Percentiles rank a stretch among this genome's conserved stretches.
phyloP scores from a whole-genome alignment of 2,329 filamentous ascomycete species.

The Fusarium piperis region DNA sequence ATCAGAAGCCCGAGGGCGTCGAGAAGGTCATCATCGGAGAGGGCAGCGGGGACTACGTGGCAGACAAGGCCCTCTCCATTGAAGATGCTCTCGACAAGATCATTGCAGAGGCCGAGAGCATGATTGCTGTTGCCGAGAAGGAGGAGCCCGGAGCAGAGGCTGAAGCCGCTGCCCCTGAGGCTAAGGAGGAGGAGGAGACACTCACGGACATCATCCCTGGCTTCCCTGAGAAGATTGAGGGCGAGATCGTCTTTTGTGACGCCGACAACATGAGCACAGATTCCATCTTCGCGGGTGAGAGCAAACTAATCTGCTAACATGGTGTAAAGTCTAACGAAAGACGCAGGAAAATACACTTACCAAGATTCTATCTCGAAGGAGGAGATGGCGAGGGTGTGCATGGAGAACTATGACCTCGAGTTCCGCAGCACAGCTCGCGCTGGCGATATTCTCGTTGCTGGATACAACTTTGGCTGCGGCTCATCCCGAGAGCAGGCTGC shows the following conservation, averaged over 20 bases:
- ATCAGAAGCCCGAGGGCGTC: conserved; percentile 75
- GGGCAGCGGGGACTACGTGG: conserved; percentile 71
- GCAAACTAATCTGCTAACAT: neutral
- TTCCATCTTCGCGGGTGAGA: conserved; percentile 85
- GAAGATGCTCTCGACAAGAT: conserved; percentile 78
- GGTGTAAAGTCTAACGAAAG: conserved; percentile 40
- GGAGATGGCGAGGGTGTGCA: conserved; percentile 88
- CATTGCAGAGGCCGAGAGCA: conserved; percentile 72
- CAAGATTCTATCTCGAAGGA: conserved; percentile 81
- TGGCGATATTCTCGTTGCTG: conserved; percentile 84
- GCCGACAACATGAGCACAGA: conserved; percentile 78
- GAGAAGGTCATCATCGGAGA: conserved; percentile 76
- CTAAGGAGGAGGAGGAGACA: conserved; percentile 48
- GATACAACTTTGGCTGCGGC: conserved; percentile 91
- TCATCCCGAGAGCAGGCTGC: conserved; percentile 80
- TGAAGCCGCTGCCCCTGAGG: conserved; percentile 8
- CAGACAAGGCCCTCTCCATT: conserved; percentile 72
- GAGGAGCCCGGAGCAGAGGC: neutral
- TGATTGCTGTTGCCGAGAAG: conserved; percentile 67
- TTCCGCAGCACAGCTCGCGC: conserved; percentile 72
- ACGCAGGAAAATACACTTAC: conserved; percentile 82
- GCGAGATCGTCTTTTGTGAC: conserved; percentile 80
- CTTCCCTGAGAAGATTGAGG: conserved; percentile 83
- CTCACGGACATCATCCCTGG: conserved; percentile 81
- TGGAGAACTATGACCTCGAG: conserved; percentile 88